phyloP scores from a whole-genome alignment of 768 basidiomycete genomes.

The Trametes coccinea region DNA sequence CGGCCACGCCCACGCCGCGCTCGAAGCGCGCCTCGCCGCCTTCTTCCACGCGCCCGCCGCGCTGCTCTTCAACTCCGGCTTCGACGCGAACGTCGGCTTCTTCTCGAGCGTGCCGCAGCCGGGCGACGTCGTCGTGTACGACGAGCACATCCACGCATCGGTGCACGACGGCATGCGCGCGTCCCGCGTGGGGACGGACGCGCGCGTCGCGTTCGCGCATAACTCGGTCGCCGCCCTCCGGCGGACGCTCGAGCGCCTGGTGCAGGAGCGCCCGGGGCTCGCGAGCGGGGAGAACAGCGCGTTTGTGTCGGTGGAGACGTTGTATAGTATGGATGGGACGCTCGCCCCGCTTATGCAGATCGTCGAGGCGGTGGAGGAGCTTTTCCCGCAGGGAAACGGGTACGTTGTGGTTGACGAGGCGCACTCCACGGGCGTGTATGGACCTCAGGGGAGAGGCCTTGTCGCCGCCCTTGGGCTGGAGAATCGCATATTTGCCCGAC shows the following conservation, averaged over 20 bases:
- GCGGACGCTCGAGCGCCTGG: slow-evolving; percentile 43
- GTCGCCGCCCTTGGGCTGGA: slow-evolving; percentile 72
- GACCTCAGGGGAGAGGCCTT: slow-evolving; percentile 72
- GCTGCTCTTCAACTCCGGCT: slow-evolving; percentile 89
- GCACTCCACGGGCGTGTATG: slow-evolving; percentile 90
- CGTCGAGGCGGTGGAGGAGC: slow-evolving; percentile 57
- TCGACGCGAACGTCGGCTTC: slow-evolving; percentile 88
- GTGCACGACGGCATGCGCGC: slow-evolving; percentile 90
- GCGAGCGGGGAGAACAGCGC: slow-evolving; percentile 46
- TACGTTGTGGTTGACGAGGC: slow-evolving; percentile 91
- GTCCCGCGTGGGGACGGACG: slow-evolving; percentile 40
- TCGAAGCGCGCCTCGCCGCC: slow-evolving; percentile 66
- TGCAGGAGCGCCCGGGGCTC: slow-evolving; percentile 39
- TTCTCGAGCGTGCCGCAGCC: slow-evolving; percentile 79
- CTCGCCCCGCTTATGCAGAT: slow-evolving; percentile 74
- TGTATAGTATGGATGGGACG: slow-evolving; percentile 98
- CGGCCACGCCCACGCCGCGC: slow-evolving; percentile 61
- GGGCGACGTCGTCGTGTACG: slow-evolving; percentile 77
- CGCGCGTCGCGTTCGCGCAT: slow-evolving; percentile 61
- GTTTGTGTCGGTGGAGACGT: slow-evolving; percentile 84
- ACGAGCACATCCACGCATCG: slow-evolving; percentile 88
- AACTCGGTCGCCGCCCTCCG: slow-evolving; percentile 62
- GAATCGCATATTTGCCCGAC: slow-evolving; percentile 66
- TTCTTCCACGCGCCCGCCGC: slow-evolving; percentile 68
- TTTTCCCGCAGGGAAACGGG: slow-evolving; percentile 62